Percentiles rank a stretch among this genome's conserved stretches.
phyloP scores from a whole-genome alignment of 192 early-diverging fungal species.

The Backusella australiensis region DNA sequence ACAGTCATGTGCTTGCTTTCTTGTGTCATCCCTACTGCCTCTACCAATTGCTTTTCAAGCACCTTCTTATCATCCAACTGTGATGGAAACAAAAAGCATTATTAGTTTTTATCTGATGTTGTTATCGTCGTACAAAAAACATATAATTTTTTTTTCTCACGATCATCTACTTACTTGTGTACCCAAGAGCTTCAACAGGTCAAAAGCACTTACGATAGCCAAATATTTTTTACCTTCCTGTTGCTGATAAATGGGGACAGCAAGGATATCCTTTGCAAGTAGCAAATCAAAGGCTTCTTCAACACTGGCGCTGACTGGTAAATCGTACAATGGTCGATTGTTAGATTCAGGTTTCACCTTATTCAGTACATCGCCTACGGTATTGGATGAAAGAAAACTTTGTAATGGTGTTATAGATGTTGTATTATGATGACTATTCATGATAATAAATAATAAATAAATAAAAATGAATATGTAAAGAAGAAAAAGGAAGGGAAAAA shows the following conservation, averaged over 20 bases:
- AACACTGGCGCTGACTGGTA: conserved; percentile 46
- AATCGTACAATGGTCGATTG: conserved; percentile 39
- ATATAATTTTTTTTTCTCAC: conserved; percentile 16
- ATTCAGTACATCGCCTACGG: conserved; percentile 14
- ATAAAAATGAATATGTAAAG: not conserved
- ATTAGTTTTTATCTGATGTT: not conserved
- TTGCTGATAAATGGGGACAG: conserved; percentile 52
- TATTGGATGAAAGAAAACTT: conserved; percentile 19
- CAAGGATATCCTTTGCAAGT: conserved; percentile 49
- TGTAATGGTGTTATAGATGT: not conserved
- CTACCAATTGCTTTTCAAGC: conserved; percentile 8
- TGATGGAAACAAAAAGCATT: not conserved
- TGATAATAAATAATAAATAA: not conserved
- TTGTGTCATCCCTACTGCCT: conserved; percentile 24
- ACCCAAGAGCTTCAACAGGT: conserved; percentile 46
- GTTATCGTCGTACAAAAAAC: not conserved
- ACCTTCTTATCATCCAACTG: not conserved
- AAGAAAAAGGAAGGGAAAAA: not conserved
- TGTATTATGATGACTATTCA: not conserved
- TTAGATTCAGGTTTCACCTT: conserved; percentile 11
- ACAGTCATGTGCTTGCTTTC: conserved; percentile 17
- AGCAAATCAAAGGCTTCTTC: conserved; percentile 58
- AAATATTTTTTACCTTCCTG: conserved; percentile 39
- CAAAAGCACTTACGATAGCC: conserved; percentile 50
- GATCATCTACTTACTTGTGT: conserved; percentile 25